Percentiles rank a stretch among this genome's conserved stretches.
Evolutionary conservation across 2,329 filamentous ascomycete species (phyloP).

Genomic region (Pleurostoma richardsiae): DNA sequence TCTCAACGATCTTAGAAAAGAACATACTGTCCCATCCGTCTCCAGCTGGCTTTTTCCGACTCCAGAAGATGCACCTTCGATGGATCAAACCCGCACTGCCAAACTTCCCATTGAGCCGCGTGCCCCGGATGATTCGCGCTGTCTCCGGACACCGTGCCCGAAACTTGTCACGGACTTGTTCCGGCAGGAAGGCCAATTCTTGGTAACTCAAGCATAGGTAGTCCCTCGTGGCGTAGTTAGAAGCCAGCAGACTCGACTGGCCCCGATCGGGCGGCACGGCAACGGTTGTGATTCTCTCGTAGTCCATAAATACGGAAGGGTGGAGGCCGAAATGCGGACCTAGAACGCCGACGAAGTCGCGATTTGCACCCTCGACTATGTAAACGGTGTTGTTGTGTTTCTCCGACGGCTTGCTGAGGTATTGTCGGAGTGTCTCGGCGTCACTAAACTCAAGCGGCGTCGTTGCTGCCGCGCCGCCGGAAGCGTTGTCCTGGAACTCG

Average conservation of each 20-base stretch:
- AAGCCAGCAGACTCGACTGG: background rate
- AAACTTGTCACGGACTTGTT: background rate
- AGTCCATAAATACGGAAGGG: background rate
- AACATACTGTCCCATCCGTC: background rate
- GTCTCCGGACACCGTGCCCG: background rate
- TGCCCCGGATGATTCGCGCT: background rate
- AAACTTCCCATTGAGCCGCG: background rate
- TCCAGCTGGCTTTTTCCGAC: background rate
- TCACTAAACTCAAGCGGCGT: too few relatives aligned
- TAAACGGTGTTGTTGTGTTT: background rate
- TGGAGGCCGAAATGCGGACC: background rate
- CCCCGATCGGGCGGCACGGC: background rate
- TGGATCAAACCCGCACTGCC: background rate
- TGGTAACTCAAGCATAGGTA: background rate
- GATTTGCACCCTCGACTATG: background rate
- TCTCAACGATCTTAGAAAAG: background rate
- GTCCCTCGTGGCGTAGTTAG: background rate
- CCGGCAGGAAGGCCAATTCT: background rate
- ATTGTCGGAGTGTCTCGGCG: too few relatives aligned
- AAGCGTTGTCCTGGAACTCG: background rate
- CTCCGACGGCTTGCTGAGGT: too few relatives aligned
- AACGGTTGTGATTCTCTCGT: background rate
- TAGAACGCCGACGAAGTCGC: background rate
- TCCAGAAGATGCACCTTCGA: background rate
- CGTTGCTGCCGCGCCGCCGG: background rate